phyloP scores from a whole-genome alignment of 2,329 filamentous ascomycete genomes.

The Phialocephala subalpina region DNA sequence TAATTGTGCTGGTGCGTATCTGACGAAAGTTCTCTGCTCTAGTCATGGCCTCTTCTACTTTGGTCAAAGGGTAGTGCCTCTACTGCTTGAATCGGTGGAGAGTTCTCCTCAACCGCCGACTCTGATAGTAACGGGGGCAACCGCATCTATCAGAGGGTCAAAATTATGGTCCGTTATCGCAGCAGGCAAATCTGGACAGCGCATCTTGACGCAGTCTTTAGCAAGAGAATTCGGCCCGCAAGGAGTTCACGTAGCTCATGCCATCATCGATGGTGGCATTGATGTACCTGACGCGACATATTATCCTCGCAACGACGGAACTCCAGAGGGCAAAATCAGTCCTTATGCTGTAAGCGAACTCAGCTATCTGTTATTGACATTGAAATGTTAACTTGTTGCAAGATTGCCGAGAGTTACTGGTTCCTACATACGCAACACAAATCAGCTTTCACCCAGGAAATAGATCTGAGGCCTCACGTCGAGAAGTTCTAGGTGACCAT shows the following conservation, averaged over 20 bases:
- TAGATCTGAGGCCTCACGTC: constrained; percentile 79
- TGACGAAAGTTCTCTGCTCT: constrained; percentile 17
- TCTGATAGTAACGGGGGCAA: constrained; percentile 85
- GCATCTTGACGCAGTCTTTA: constrained; percentile 78
- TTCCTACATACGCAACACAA: constrained; percentile 79
- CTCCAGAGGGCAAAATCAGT: constrained; percentile 67
- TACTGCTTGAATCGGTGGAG: constrained; percentile 67
- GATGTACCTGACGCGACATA: constrained; percentile 75
- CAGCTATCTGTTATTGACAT: constrained; percentile 6
- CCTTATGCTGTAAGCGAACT: constrained; percentile 70
- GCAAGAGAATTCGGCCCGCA: constrained; percentile 83
- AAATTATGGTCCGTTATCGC: constrained; percentile 75
- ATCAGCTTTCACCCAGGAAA: constrained; percentile 80
- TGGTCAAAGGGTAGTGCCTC: constrained; percentile 72
- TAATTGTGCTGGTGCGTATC: constrained; percentile 10
- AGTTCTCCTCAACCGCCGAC: constrained; percentile 66
- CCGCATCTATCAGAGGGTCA: constrained; percentile 77
- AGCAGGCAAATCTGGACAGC: constrained; percentile 78
- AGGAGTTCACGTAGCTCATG: constrained; percentile 82
- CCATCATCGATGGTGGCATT: constrained; percentile 83
- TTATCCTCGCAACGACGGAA: constrained; percentile 50
- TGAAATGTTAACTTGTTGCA: constrained; percentile 20
- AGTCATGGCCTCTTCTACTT: constrained; percentile 72
- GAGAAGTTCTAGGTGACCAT: constrained; percentile 66
- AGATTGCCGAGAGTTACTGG: constrained; percentile 79